Conservation (phyloP, 805 yeast genomes). For the Cyberlindnera misumaiensis region DNA sequence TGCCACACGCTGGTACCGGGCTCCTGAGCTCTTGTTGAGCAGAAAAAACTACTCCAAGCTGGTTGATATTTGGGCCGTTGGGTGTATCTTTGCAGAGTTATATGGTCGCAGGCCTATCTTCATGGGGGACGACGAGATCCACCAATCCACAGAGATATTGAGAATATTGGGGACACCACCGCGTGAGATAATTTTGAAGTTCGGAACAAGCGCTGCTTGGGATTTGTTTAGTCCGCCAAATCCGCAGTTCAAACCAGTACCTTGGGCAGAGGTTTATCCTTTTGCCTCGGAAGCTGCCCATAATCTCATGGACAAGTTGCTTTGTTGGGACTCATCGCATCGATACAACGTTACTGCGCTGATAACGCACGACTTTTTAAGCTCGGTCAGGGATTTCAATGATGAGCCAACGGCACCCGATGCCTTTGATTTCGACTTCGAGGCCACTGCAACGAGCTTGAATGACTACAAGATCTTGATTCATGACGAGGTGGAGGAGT, state of each 20-base stretch:
- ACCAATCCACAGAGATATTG: conserved; percentile 65
- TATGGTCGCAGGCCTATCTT: conserved; percentile 77
- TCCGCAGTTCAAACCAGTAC: conserved; percentile 33
- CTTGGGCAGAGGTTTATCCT: conserved; percentile 56
- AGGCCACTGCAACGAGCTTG: conserved; percentile 33
- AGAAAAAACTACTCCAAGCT: conserved; percentile 52
- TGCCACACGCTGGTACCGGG: conserved; percentile 93
- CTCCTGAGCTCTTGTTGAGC: conserved; percentile 79
- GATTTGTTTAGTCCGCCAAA: conserved; percentile 38
- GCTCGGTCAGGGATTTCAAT: conserved; percentile 41
- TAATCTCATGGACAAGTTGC: conserved; percentile 44
- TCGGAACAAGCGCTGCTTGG: conserved; percentile 41
- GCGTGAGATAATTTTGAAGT: conserved; percentile 34
- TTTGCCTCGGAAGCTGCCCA: conserved; percentile 47
- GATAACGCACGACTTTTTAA: conserved; percentile 50
- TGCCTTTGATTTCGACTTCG: conserved; percentile 65
- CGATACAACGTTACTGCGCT: conserved; percentile 53
- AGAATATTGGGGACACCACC: conserved; percentile 70
- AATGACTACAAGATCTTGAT: conserved; percentile 42
- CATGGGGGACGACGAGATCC: conserved; percentile 63
- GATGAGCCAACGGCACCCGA: conserved; percentile 49
- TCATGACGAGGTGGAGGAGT: conserved; percentile 45
- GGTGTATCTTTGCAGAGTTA: conserved; percentile 83
- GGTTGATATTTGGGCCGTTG: conserved; percentile 91
- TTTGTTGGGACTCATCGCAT: conserved; percentile 56